Base-by-base conservation (phyloP, 2,329 filamentous ascomycete species). In the Chaetomium strumarium region DNA sequence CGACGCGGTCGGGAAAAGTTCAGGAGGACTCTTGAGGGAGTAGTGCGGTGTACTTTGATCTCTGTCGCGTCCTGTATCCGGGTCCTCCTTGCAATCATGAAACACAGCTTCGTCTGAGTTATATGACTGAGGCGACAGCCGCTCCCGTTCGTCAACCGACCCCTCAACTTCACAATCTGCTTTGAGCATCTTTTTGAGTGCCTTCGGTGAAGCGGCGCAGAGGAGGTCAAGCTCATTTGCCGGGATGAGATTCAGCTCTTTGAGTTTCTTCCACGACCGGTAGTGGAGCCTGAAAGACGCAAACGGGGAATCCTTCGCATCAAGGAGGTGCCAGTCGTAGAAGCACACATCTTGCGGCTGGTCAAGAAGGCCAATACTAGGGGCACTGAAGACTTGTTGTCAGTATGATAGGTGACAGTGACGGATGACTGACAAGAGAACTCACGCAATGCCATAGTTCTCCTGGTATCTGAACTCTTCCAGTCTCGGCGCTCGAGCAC, bases 281-380 rank as follows among this genome's bases (percentile, higher is more conserved):
- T 83, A 83, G 54, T 83, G 76, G 55, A 82, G 79, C 24, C 70
- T 70, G 55, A 82, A 83, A 0, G 71, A 73, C 5, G 73, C 74
- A 56, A 74, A 81, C 0, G 80, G 80, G 2, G 63, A 68, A 40
- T 80, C 73, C 49, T 70, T 76, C 0, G 76, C 64, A 51, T 83
- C 80, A 19, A 72, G 61, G 3, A 83, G 66, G 40, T 71, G 64
- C 66, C 75, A 83, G 56, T 79, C 71, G 58, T 77, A 81, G 62
- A 72, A 81, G 11, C 64, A 70, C 11, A 73, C 70, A 41, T 77
- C 70, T 58, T 79, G 69, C 3, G 78, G 76, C 16, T 69, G 69
- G 16, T 80, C 74, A 2, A 82, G 51, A 7, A 82, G 66, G 13
- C 79, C 78, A n/a, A 72, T 72, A 36, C 73, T 80, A 2, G 76